A percentile compares a stretch with the other conserved stretches of the same genome.
phyloP scores from a whole-genome alignment of 129 eudicot genomes.

The Glebionis coronaria region DNA sequence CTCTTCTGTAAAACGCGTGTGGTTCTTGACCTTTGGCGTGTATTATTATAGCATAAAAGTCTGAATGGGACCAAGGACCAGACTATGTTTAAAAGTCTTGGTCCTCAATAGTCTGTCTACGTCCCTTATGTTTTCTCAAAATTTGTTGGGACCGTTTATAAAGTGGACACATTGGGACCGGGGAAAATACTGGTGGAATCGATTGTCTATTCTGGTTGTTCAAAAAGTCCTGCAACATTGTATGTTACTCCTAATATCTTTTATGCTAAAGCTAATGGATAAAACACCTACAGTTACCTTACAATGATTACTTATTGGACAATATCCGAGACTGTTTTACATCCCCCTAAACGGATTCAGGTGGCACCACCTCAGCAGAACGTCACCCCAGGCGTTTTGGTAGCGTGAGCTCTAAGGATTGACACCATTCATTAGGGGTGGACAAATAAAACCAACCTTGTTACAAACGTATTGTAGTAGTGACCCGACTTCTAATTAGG shows the following conservation, averaged over 20 bases:
- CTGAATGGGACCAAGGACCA: slow-evolving; percentile 10
- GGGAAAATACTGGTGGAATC: too few relatives aligned
- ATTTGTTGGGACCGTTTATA: not conserved
- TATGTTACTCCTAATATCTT: not conserved
- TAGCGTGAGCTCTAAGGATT: too few relatives aligned
- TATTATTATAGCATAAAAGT: not conserved
- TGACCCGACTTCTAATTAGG: too few relatives aligned
- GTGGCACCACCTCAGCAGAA: too few relatives aligned
- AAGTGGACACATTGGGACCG: not conserved
- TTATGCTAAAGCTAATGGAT: not conserved
- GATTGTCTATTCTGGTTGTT: not conserved
- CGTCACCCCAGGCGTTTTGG: too few relatives aligned
- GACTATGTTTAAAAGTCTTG: not conserved
- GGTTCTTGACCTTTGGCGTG: not conserved
- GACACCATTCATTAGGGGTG: too few relatives aligned
- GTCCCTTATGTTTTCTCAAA: not conserved
- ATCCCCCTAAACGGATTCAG: too few relatives aligned
- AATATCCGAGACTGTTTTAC: too few relatives aligned
- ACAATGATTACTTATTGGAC: too few relatives aligned
- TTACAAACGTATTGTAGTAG: too few relatives aligned
- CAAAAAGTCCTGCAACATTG: not conserved
- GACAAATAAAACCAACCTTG: too few relatives aligned
- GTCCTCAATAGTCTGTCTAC: not conserved
- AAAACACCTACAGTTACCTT: too few relatives aligned
- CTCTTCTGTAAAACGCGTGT: not conserved